Evolutionary conservation across 2,329 filamentous ascomycete genomes (phyloP).

Genomic region (Teratosphaeria viscida): DNA sequence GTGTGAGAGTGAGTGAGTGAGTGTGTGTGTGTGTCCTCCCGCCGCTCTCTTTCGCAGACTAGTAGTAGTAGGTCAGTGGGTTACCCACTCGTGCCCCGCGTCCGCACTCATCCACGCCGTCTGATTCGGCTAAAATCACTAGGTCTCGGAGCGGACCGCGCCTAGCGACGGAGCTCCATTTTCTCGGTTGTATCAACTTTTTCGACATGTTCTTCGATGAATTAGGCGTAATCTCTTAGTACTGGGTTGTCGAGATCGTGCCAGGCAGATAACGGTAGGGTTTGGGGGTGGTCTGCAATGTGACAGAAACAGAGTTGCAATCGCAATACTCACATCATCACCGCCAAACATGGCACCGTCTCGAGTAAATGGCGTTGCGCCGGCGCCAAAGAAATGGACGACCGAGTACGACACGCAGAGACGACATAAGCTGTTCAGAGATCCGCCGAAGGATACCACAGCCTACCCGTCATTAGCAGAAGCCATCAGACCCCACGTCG

Average conservation of each 20-base stretch:
- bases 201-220: background rate
- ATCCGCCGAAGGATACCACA: slow-evolving; percentile 76
- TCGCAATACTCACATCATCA: background rate
- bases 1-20: no score
- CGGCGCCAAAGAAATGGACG: slow-evolving; percentile 65
- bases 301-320: background rate
- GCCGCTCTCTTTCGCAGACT: background rate
- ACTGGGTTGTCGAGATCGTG: background rate
- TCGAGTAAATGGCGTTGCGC: slow-evolving; percentile 20
- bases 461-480: slow-evolving; percentile 79
- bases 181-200: background rate
- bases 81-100: background rate
- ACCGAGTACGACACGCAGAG: slow-evolving; percentile 76
- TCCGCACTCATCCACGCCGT: background rate
- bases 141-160: background rate
- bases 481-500: slow-evolving; percentile 83
- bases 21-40: background rate
- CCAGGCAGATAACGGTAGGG: background rate
- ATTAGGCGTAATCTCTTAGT: background rate
- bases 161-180: background rate
- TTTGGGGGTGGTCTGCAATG: background rate
- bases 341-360: slow-evolving; percentile 22
- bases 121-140: background rate
- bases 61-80: background rate
- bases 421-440: slow-evolving; percentile 77